A percentile compares a stretch with the other conserved stretches of the same genome.
phyloP scores from a whole-genome alignment of 176 grass and related monocot genomes.

The Neostapfia colusana region DNA sequence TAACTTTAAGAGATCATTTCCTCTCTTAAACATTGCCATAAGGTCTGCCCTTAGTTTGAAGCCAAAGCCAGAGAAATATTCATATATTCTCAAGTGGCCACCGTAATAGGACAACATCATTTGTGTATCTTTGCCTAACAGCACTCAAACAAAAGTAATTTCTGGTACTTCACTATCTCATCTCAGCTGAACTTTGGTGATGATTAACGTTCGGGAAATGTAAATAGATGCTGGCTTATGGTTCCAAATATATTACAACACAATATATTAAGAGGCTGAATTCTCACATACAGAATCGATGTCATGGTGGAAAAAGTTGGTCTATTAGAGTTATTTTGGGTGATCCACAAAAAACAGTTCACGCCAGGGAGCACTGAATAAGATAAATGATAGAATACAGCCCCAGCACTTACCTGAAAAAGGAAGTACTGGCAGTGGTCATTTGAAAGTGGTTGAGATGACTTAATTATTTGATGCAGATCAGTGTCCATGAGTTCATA shows the following conservation, averaged over 20 bases:
- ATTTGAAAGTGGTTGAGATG: slow-evolving; percentile 53
- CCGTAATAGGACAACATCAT: neutral
- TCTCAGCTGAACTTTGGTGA: neutral
- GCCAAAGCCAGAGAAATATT: neutral
- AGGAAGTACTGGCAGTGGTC: slow-evolving; percentile 74
- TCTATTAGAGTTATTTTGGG: neutral
- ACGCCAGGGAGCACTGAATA: neutral
- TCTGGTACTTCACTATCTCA: neutral
- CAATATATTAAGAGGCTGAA: neutral
- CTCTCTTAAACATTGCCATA: neutral
- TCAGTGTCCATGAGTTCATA: slow-evolving; percentile 58
- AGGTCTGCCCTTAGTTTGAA: neutral
- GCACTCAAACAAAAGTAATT: neutral
- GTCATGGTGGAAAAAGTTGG: neutral
- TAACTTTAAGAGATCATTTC: neutral
- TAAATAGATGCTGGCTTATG: neutral
- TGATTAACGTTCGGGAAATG: neutral
- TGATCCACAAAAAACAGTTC: neutral
- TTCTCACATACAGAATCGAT: neutral
- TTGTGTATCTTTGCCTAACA: neutral
- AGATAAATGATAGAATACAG: neutral
- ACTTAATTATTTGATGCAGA: slow-evolving; percentile 67
- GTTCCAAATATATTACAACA: neutral
- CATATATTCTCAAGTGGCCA: neutral
- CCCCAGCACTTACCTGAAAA: slow-evolving; percentile 45